Evolutionary conservation across 495 filamentous ascomycete genomes (phyloP).

Genomic region (Neurospora sp.): DNA sequence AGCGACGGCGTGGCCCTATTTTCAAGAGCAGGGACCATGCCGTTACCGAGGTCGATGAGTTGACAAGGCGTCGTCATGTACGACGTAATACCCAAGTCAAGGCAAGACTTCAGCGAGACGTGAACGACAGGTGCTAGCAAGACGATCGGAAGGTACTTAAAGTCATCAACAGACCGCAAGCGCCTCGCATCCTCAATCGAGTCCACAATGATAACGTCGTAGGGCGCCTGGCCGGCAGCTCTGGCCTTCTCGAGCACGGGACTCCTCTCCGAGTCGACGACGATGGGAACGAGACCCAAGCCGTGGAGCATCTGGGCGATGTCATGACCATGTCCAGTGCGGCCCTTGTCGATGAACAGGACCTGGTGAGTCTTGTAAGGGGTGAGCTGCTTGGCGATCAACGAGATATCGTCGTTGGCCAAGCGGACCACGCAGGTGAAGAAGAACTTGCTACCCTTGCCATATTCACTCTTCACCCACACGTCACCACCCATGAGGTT

Average conservation of each 20-base stretch:
- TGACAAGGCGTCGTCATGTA: constrained; percentile 99
- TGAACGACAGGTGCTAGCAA: constrained; percentile 84
- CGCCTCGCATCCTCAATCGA: constrained; percentile 81
- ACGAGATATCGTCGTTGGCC: constrained; percentile 68
- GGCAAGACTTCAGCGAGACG: constrained; percentile 85
- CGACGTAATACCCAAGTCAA: constrained; percentile 93
- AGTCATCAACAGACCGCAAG: constrained; percentile 78
- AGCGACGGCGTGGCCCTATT: constrained; percentile 85
- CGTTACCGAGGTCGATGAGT: constrained; percentile 91
- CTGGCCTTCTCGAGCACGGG: constrained; percentile 29
- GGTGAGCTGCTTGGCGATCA: constrained; percentile 73
- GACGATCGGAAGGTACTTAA: constrained; percentile 97
- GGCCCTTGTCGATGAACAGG: constrained; percentile 89
- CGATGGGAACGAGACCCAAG: constrained; percentile 70
- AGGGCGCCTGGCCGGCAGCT: constrained; percentile 52
- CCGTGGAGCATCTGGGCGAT: constrained; percentile 72
- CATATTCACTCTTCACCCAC: constrained; percentile 92
- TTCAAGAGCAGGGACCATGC: constrained; percentile 95
- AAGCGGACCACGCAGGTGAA: constrained; percentile 93
- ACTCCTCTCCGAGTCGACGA: constrained; percentile 60
- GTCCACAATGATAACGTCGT: constrained; percentile 97
- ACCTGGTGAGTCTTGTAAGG: constrained; percentile 90
- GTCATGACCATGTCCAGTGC: constrained; percentile 65
- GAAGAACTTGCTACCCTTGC: constrained; percentile 88
- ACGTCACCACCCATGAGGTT: constrained; percentile 97